Evolutionary conservation across 805 yeast species (phyloP), one percentile per base, ranked within the genome.

Genomic region (Lipomyces starkeyi): DNA sequence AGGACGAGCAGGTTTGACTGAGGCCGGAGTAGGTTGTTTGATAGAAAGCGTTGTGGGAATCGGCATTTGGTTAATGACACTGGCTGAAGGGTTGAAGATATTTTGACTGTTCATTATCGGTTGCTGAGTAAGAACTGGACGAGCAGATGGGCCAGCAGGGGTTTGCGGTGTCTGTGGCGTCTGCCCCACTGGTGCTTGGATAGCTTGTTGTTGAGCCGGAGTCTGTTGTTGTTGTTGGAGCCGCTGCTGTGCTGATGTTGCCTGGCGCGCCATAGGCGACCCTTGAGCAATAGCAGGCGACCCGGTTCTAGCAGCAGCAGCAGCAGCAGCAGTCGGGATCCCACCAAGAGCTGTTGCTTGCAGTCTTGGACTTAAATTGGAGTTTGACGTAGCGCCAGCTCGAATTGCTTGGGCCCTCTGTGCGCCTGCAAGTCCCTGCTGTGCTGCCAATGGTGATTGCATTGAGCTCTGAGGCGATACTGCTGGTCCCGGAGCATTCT

Each of bases 1-100:
- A 14, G 99, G 97, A 68, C 97, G 84, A 70, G 86, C 86, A 37
- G 88, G 87, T 69, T 87, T 86, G 71, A 88, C 82, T 1, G 87
- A 80, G 4, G 88, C 88, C 0, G 97, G 88, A 11, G 83, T 82
- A 8, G 91, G 88, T 3, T 88, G 85, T 67, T 86, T 84, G 6
- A 91, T 87, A 62, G 88, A 84, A 62, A 95, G 82, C 22, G 85
- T 87, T 58, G 84, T 84, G 0, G 97, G 88, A 53, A 94, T 88
- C 1, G 80, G 78, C 68, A 80, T 68, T 5, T 76, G 70, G 22
- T 73, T 70, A 20, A 77, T 66, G 25, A 70, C 62, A 2, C 76
- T 69, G 14, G 75, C 68, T 13, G 76, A 66, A 2, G 78, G 78
- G 22, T 77, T 72, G 17, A 75, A 64, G 67, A 74, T 69, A 25